These are phyloP conservation scores for Ajuga reptans DNA, from an alignment of 305 asterid species.

Conservation along the genomic window DNA sequence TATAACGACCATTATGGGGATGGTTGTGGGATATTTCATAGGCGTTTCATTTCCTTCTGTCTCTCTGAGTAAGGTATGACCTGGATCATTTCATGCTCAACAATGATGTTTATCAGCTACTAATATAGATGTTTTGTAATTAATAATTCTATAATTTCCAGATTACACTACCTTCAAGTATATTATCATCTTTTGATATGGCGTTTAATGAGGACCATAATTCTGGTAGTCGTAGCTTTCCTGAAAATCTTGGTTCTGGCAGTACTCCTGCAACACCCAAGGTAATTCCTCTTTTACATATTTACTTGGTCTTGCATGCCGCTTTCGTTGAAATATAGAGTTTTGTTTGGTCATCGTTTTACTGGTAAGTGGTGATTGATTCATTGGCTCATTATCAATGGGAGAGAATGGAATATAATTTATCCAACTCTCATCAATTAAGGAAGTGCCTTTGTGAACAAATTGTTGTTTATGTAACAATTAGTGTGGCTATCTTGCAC, in stretches of 20 bases:
- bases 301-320: conserved; percentile 10
- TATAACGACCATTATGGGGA: conserved; percentile 62
- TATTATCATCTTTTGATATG: conserved; percentile 42
- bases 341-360: not conserved
- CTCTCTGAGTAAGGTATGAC: conserved; percentile 56
- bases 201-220: conserved; percentile 42
- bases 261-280: conserved; percentile 57
- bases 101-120: not conserved
- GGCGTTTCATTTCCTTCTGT: conserved; percentile 80
- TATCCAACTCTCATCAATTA: not conserved
- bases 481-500: not conserved
- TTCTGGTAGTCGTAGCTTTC: conserved; percentile 45
- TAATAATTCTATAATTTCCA: conserved; percentile 27
- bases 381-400: conserved; percentile 1
- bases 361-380: not conserved
- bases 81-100: not conserved
- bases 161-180: conserved; percentile 73
- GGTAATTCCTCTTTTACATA: conserved; percentile 33
- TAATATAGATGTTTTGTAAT: conserved; percentile 6
- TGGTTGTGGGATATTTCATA: conserved; percentile 74
- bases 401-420: not conserved
- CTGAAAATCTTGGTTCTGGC: conserved; percentile 74
- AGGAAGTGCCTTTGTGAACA: not conserved
- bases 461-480: not conserved
- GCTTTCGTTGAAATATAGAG: conserved; percentile 3